Evolutionary conservation across 768 basidiomycete species (phyloP).

Genomic region (Chiua virens): DNA sequence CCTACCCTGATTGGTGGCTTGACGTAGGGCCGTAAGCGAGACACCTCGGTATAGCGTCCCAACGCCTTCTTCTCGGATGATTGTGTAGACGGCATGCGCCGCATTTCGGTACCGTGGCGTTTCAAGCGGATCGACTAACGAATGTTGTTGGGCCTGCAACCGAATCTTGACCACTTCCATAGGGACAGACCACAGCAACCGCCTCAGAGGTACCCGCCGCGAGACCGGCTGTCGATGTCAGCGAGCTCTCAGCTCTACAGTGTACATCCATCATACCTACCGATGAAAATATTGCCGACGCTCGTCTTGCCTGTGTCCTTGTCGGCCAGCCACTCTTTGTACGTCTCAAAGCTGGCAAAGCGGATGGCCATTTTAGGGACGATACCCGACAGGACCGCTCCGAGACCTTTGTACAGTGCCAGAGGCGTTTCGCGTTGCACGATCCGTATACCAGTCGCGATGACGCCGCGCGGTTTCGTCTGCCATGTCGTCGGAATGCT

Average conservation of each 20-base stretch:
- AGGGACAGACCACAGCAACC: conserved; percentile 89
- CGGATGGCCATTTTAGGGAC: conserved; percentile 99
- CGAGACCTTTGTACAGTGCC: conserved; percentile 96
- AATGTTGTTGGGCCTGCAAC: conserved; percentile 96
- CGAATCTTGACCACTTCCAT: conserved; percentile 99
- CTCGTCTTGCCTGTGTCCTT: conserved; percentile 76
- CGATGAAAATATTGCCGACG: conserved; percentile 81
- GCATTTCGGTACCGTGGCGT: conserved; percentile 94
- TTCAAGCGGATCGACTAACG: conserved; percentile 93
- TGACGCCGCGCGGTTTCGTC: conserved; percentile 91
- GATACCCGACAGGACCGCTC: conserved; percentile 94
- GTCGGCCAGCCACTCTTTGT: conserved; percentile 82
- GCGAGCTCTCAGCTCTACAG: not conserved
- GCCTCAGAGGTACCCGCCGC: conserved; percentile 97
- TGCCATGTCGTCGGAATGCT: conserved; percentile 32
- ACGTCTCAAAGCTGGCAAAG: conserved; percentile 96
- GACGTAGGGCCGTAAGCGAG: conserved; percentile 86
- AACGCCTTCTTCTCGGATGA: conserved; percentile 89
- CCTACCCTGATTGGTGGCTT: conserved; percentile 96
- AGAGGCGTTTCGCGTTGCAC: conserved; percentile 89
- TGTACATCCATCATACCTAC: conserved; percentile 42
- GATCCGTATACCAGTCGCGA: conserved; percentile 88
- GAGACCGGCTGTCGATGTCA: conserved; percentile 69
- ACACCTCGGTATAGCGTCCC: conserved; percentile 89
- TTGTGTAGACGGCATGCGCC: conserved; percentile 93